Percentiles rank a stretch among this genome's conserved stretches.
Evolutionary conservation across 164 flowering plant species (phyloP).

Genomic region (Houttuynia cordata): DNA sequence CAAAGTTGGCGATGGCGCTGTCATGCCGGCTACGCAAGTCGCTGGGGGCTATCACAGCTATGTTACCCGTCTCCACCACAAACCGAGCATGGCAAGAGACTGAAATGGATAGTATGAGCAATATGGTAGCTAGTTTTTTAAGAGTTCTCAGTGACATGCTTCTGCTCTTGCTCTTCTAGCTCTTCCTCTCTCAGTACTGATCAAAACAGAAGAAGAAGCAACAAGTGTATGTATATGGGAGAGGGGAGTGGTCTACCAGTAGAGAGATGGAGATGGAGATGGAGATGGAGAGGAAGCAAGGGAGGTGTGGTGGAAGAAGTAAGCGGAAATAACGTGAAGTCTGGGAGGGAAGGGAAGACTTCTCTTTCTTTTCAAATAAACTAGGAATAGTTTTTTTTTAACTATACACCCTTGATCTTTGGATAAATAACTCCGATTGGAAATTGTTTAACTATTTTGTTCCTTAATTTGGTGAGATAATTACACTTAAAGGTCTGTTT

Average conservation of each 20-base stretch:
- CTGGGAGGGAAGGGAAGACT: not conserved
- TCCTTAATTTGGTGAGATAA: no score
- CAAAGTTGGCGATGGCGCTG: slow-evolving; percentile 77
- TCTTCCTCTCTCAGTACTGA: not conserved
- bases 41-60: slow-evolving; percentile 43
- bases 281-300: slow-evolving; percentile 1
- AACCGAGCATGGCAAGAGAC: slow-evolving; percentile 21
- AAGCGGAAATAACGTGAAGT: slow-evolving; percentile 5
- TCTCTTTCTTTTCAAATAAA: no score
- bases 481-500: no score
- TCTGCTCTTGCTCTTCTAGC: not conserved
- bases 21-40: slow-evolving; percentile 38
- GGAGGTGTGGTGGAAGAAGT: slow-evolving; percentile 6
- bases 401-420: no score
- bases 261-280: slow-evolving; percentile 5
- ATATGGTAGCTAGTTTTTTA: not conserved
- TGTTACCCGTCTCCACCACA: slow-evolving; percentile 74
- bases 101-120: slow-evolving; percentile 2
- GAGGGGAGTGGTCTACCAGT: slow-evolving; percentile 8
- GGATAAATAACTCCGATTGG: no score
- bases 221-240: not conserved
- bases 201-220: not conserved
- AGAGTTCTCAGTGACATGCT: slow-evolving; percentile 13
- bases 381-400: no score
- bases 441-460: no score